A percentile compares a stretch with the other conserved stretches of the same genome.
These are phyloP conservation scores for Cyberlindnera euphorbiae DNA, from an alignment of 805 yeast species.

Conservation along the genomic window DNA sequence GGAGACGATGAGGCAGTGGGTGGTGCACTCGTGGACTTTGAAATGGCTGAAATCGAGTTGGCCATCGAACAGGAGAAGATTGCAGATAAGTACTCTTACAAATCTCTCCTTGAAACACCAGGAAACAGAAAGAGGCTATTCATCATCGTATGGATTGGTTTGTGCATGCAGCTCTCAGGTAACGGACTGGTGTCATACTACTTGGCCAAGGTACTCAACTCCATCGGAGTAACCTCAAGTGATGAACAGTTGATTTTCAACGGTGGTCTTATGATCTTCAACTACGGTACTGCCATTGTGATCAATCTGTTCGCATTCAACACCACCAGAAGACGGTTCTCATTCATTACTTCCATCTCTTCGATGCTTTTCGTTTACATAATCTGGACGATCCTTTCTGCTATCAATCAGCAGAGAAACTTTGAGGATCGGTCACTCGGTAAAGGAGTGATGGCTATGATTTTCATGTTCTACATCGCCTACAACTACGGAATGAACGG, in stretches of 20 bases:
- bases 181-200: conserved; percentile 50
- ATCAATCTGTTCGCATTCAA: conserved; percentile 29
- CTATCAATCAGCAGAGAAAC: conserved; percentile 37
- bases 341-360: conserved; percentile 31
- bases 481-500: conserved; percentile 42
- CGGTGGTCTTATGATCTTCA: conserved; percentile 46
- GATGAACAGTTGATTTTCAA: conserved; percentile 43
- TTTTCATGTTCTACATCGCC: conserved; percentile 40
- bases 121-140: conserved; percentile 40
- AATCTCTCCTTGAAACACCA: conserved; percentile 34
- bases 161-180: conserved; percentile 41
- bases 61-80: conserved; percentile 39
- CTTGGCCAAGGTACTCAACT: conserved; percentile 42
- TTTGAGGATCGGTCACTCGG: conserved; percentile 37
- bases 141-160: conserved; percentile 30
- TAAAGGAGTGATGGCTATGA: conserved; percentile 46
- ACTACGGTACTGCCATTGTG: conserved; percentile 32
- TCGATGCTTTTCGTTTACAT: conserved; percentile 35
- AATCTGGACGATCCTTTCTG: conserved; percentile 44
- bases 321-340: conserved; percentile 32
- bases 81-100: conserved; percentile 31
- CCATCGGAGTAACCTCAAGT: conserved; percentile 47
- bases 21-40: conserved; percentile 33
- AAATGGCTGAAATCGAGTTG: conserved; percentile 36
- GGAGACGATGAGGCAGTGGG: conserved; percentile 27